phyloP scores from a whole-genome alignment of 106 monocot species.

The Triglochin maritima region DNA sequence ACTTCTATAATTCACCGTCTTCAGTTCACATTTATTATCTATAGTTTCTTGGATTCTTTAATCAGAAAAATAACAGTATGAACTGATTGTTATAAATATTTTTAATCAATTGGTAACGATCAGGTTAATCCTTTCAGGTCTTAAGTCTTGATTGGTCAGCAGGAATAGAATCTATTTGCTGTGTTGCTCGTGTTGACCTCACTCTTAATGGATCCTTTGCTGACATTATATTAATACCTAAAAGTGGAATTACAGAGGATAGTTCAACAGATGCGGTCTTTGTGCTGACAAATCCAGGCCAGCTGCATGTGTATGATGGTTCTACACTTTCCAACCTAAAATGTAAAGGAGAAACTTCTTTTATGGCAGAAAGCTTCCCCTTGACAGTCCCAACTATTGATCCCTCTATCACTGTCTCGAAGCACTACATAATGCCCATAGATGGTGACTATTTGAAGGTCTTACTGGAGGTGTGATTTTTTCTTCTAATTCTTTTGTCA shows the following conservation, averaged over 20 bases:
- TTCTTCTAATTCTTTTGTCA: not conserved
- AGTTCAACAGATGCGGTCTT: constrained; percentile 57
- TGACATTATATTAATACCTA: constrained; percentile 84
- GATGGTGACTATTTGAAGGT: constrained; percentile 16
- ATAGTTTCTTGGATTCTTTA: too few species aligned
- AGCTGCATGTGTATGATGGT: constrained; percentile 82
- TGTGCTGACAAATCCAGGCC: constrained; percentile 86
- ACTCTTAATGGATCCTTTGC: constrained; percentile 89
- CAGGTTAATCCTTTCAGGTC: constrained; percentile 40
- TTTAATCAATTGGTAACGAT: too few species aligned
- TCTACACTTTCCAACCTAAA: constrained; percentile 33
- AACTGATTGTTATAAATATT: too few species aligned
- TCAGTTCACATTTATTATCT: not conserved
- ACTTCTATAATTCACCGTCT: not conserved
- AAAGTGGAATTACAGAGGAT: constrained; percentile 33
- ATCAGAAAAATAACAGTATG: too few species aligned
- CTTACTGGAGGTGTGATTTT: constrained; percentile 44
- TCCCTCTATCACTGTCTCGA: constrained; percentile 67
- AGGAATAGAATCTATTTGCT: constrained; percentile 52
- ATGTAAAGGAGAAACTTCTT: constrained; percentile 25
- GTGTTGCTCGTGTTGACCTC: constrained; percentile 58
- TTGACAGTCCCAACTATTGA: constrained; percentile 58
- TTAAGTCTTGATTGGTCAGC: constrained; percentile 54
- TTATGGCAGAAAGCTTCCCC: constrained; percentile 59
- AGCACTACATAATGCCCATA: constrained; percentile 34